These are phyloP conservation scores for Rhinocladiella similis DNA, from an alignment of 2,329 filamentous ascomycete genomes.

Conservation along the genomic window DNA sequence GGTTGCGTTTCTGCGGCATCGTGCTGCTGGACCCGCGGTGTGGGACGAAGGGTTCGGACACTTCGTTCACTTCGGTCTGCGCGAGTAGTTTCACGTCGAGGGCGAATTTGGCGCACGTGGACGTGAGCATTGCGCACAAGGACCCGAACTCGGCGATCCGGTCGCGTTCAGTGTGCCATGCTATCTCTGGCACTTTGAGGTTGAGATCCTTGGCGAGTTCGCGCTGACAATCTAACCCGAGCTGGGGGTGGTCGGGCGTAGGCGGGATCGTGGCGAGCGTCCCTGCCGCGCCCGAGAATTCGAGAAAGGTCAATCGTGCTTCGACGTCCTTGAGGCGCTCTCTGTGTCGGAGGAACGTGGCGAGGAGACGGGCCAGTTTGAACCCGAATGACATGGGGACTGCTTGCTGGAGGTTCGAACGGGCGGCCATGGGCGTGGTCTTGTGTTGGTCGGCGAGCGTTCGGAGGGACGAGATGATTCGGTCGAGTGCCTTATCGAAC, in stretches of 20 bases:
- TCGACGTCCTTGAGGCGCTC: constrained; percentile 25
- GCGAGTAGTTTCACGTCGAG: constrained; percentile 60
- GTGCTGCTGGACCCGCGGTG: constrained; percentile 57
- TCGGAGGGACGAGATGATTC: constrained; percentile 20
- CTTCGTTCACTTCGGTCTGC: constrained; percentile 56
- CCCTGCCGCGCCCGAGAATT: constrained; percentile 29
- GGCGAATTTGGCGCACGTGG: constrained; percentile 48
- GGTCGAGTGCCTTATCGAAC: constrained; percentile 20
- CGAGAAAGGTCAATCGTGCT: constrained; percentile 21
- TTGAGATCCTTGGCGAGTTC: constrained; percentile 27
- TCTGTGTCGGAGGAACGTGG: constrained; percentile 26
- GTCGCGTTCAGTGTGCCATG: constrained; percentile 30
- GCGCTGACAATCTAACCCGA: constrained; percentile 25
- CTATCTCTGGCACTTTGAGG: constrained; percentile 25
- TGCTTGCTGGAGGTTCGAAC: constrained; percentile 29
- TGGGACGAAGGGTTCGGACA: constrained; percentile 57
- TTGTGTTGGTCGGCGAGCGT: constrained; percentile 19
- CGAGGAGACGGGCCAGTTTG: constrained; percentile 26
- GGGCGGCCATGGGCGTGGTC: constrained; percentile 27
- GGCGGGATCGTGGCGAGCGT: constrained; percentile 27
- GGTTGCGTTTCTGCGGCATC: constrained; percentile 62
- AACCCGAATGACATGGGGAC: constrained; percentile 29
- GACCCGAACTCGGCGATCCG: constrained; percentile 27
- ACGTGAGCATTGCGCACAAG: constrained; percentile 25
- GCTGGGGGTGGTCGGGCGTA: constrained; percentile 8